phyloP scores from a whole-genome alignment of 345 rosid genomes.

The Gossypium raimondii region DNA sequence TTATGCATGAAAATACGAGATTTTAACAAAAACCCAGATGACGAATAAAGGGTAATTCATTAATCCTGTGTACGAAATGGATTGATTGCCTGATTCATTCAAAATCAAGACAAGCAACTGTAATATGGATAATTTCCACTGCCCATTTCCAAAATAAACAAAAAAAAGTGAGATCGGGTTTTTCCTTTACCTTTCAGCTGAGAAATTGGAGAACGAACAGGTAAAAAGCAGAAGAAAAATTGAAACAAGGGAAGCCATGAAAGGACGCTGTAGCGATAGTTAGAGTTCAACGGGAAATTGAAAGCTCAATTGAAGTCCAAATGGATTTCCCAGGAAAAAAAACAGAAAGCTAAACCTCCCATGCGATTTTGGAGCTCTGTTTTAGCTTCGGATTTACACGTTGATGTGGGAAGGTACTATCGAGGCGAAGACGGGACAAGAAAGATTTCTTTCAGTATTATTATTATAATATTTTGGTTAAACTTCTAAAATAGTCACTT shows the following conservation, averaged over 20 bases:
- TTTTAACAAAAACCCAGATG: slow-evolving; percentile 17
- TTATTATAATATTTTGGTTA: too few species aligned
- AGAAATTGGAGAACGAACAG: slow-evolving; percentile 19
- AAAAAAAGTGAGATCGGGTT: slow-evolving; percentile 1
- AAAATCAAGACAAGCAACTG: not conserved
- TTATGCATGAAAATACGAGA: not conserved
- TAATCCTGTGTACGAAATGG: not conserved
- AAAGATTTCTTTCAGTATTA: too few species aligned
- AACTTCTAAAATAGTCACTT: too few species aligned
- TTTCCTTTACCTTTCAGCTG: slow-evolving; percentile 34
- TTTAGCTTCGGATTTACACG: slow-evolving; percentile 10
- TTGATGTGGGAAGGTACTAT: not conserved
- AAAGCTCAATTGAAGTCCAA: slow-evolving; percentile 5
- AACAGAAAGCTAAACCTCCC: not conserved
- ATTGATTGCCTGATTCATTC: not conserved
- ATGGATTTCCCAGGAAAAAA: not conserved
- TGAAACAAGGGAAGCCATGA: slow-evolving; percentile 28
- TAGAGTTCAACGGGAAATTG: not conserved
- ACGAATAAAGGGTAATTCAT: not conserved
- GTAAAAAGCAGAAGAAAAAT: slow-evolving; percentile 23
- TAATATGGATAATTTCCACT: not conserved
- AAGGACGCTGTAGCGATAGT: not conserved
- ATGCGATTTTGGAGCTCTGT: not conserved
- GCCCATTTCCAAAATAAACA: slow-evolving; percentile 8
- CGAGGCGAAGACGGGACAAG: not conserved